Conservation (phyloP, 345 rosid species). For the Ceriops decandra region DNA sequence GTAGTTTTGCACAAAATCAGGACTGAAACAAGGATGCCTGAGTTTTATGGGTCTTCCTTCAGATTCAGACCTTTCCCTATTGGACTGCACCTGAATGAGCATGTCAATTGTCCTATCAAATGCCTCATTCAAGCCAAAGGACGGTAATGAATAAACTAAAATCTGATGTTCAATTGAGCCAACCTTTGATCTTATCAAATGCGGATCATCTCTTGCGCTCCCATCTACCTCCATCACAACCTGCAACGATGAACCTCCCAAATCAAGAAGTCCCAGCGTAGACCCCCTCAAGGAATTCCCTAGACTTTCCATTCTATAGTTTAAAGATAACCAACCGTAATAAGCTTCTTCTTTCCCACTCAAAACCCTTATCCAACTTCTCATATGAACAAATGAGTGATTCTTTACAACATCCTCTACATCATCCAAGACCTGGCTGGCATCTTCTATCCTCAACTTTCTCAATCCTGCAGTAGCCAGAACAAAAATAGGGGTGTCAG, state of each 20-base stretch:
- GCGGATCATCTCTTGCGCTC: conserved; percentile 13
- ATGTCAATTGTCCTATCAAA: conserved; percentile 51
- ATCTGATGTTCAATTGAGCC: conserved; percentile 32
- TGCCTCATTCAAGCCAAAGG: conserved; percentile 54
- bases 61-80: conserved; percentile 4
- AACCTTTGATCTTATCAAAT: conserved; percentile 35
- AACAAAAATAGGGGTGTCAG: conserved; percentile 47
- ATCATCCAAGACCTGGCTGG: conserved; percentile 39
- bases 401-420: conserved; percentile 40
- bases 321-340: conserved; percentile 63
- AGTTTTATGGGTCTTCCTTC: conserved; percentile 17
- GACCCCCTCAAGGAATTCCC: conserved; percentile 31
- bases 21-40: conserved; percentile 55
- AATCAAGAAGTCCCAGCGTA: conserved; percentile 54
- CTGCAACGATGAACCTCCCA: conserved; percentile 70
- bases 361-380: conserved; percentile 48
- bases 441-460: conserved; percentile 35
- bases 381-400: conserved; percentile 34
- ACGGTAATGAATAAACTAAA: conserved; percentile 43
- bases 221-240: conserved; percentile 41
- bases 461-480: conserved; percentile 65
- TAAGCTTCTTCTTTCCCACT: conserved; percentile 64
- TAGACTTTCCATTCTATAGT: conserved; percentile 46
- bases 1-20: conserved; percentile 38
- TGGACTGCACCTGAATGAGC: conserved; percentile 23